Conservation (phyloP, 2,329 filamentous ascomycete genomes). For the Cladophialophora exuberans region DNA sequence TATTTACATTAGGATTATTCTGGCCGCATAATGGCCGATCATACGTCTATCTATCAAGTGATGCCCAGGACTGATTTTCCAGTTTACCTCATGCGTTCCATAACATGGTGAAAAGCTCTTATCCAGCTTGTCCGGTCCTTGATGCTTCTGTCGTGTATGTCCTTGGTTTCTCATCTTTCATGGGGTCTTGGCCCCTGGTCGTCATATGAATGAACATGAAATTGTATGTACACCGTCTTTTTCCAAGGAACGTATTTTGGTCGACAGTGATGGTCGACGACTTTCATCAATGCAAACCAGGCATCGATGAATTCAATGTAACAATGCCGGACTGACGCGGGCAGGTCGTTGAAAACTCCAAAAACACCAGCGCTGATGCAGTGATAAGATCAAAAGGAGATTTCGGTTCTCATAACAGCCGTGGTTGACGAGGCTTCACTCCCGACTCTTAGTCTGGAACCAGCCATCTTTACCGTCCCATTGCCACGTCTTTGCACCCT, state of each 20-base stretch:
- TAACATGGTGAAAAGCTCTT: slow-evolving; percentile 20
- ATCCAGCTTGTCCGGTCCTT: slow-evolving; percentile 23
- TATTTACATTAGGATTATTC: slow-evolving; percentile 21
- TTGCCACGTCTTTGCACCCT: slow-evolving; percentile 41
- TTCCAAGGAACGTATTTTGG: slow-evolving; percentile 10
- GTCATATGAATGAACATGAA: slow-evolving; percentile 21
- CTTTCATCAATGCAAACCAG: slow-evolving; percentile 1
- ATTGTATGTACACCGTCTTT: slow-evolving; percentile 20
- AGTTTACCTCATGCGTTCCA: slow-evolving; percentile 17
- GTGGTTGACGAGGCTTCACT: slow-evolving; percentile 17
- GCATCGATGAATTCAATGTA: slow-evolving; percentile 11
- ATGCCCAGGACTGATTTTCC: slow-evolving; percentile 1
- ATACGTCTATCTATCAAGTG: slow-evolving; percentile 5
- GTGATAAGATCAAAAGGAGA: neutral
- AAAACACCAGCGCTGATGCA: slow-evolving; percentile 28
- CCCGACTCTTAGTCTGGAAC: slow-evolving; percentile 32
- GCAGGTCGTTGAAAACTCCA: slow-evolving; percentile 20
- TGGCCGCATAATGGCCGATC: slow-evolving; percentile 15
- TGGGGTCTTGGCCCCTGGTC: slow-evolving; percentile 14
- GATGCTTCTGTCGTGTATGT: slow-evolving; percentile 20
- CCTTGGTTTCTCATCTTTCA: slow-evolving; percentile 22
- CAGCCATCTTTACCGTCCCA: slow-evolving; percentile 32
- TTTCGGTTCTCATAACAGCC: slow-evolving; percentile 1
- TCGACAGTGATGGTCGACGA: slow-evolving; percentile 7
- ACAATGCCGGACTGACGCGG: slow-evolving; percentile 22